These are phyloP conservation scores for Mycena belliarum DNA, from an alignment of 768 basidiomycete genomes.

Conservation along the genomic window DNA sequence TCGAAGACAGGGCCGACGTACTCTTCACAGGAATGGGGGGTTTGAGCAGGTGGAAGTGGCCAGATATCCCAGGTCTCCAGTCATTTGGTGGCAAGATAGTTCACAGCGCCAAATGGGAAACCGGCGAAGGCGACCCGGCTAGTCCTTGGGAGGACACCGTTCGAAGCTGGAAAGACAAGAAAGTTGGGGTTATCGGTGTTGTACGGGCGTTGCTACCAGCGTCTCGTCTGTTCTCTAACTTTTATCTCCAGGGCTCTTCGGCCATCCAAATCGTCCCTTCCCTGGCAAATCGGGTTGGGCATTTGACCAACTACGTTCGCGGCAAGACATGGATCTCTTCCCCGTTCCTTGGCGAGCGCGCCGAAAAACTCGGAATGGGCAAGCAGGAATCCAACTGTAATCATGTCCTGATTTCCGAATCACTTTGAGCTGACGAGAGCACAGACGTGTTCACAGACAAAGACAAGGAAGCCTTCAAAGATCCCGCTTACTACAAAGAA, in stretches of 20 bases:
- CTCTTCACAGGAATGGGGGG: constrained; percentile 56
- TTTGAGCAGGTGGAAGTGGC: constrained; percentile 66
- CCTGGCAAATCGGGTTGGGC: constrained; percentile 51
- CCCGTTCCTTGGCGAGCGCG: constrained; percentile 42
- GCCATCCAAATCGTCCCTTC: constrained; percentile 63
- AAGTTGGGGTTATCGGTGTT: constrained; percentile 61
- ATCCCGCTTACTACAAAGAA: constrained; percentile 46
- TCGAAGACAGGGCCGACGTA: constrained; percentile 57
- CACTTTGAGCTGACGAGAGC: neutral
- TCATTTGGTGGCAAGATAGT: constrained; percentile 57
- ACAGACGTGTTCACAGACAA: constrained; percentile 51
- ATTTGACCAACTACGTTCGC: constrained; percentile 56
- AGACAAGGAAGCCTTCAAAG: constrained; percentile 50
- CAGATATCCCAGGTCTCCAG: constrained; percentile 59
- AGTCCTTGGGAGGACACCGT: constrained; percentile 45
- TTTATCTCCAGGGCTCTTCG: constrained; percentile 51
- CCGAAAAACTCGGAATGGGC: constrained; percentile 41
- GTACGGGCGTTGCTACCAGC: constrained; percentile 35
- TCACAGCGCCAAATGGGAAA: constrained; percentile 67
- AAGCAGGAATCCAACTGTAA: constrained; percentile 46
- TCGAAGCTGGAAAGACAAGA: constrained; percentile 52
- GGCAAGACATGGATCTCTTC: constrained; percentile 60
- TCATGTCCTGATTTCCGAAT: neutral
- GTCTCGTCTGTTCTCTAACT: neutral
- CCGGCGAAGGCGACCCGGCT: constrained; percentile 32